Percentiles rank a stretch among this genome's conserved stretches.
These are phyloP conservation scores for Podila minutissima DNA, from an alignment of 192 early-diverging fungal species.

Conservation along the genomic window DNA sequence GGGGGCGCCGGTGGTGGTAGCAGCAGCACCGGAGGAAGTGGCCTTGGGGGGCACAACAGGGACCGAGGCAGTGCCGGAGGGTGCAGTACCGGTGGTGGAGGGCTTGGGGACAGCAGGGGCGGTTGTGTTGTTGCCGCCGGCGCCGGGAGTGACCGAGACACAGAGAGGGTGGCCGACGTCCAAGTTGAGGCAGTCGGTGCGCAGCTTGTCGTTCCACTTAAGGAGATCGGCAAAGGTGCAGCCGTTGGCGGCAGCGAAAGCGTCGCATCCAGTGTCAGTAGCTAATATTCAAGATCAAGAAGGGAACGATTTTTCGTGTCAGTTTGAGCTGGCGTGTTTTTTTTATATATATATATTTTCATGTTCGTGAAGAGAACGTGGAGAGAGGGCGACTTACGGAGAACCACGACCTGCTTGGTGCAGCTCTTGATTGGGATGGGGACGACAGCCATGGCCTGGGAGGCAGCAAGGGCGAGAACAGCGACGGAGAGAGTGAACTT, in stretches of 20 bases:
- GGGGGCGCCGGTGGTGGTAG: neutral
- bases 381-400: slow-evolving; percentile 1
- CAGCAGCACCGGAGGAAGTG: neutral
- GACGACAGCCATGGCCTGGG: slow-evolving; percentile 23
- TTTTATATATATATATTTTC: too few species aligned
- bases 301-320: neutral
- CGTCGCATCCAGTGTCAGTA: slow-evolving; percentile 5
- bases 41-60: neutral
- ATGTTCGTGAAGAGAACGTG: neutral
- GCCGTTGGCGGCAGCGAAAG: slow-evolving; percentile 17
- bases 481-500: slow-evolving; percentile 11
- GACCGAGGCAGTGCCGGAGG: neutral
- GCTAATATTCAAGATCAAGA: neutral
- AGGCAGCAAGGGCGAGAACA: slow-evolving; percentile 12
- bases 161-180: slow-evolving; percentile 22
- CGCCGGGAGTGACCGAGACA: slow-evolving; percentile 15
- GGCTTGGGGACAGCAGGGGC: neutral
- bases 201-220: slow-evolving; percentile 35
- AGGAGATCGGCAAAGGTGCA: slow-evolving; percentile 24
- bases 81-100: neutral
- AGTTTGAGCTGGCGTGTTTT: neutral
- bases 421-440: slow-evolving; percentile 16
- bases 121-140: neutral
- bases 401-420: slow-evolving; percentile 17
- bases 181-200: slow-evolving; percentile 19